Evolutionary conservation across 2,329 filamentous ascomycete genomes (phyloP).

Genomic region (Leptographium wingfieldii): DNA sequence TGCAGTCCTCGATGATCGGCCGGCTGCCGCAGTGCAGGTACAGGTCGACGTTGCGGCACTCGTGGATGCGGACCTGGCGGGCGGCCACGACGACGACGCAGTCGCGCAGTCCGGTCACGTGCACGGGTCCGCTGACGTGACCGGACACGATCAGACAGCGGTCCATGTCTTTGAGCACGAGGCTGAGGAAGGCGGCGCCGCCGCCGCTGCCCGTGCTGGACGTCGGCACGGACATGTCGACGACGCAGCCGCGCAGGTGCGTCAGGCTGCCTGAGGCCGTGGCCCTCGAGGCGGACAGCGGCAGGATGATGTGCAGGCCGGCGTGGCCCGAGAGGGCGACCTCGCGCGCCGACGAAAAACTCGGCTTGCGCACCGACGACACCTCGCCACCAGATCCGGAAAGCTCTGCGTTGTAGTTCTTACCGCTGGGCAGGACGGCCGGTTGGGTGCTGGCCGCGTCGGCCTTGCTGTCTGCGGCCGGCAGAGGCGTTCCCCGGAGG

Average conservation of each 20-base stretch:
- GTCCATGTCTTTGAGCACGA: slow-evolving; percentile 54
- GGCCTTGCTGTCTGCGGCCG: slow-evolving; percentile 16
- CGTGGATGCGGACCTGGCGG: slow-evolving; percentile 87
- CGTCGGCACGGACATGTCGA: slow-evolving; percentile 65
- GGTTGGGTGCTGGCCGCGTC: slow-evolving; percentile 28
- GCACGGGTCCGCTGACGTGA: slow-evolving; percentile 64
- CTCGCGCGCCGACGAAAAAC: slow-evolving; percentile 48
- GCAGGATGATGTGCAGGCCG: slow-evolving; percentile 64
- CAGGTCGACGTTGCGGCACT: slow-evolving; percentile 66
- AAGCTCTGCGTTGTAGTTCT: slow-evolving; percentile 48
- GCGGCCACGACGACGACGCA: slow-evolving; percentile 68
- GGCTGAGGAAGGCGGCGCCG: slow-evolving; percentile 55
- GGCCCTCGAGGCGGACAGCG: slow-evolving; percentile 54
- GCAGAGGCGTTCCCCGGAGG: slow-evolving; percentile 12
- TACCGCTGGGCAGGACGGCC: slow-evolving; percentile 15
- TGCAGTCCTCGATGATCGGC: slow-evolving; percentile 90
- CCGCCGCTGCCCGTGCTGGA: slow-evolving; percentile 19
- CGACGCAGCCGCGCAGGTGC: slow-evolving; percentile 55
- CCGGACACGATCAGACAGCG: slow-evolving; percentile 66
- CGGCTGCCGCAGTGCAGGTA: slow-evolving; percentile 73
- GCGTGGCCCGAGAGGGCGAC: slow-evolving; percentile 55
- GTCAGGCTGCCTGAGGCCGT: slow-evolving; percentile 63
- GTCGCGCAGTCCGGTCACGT: slow-evolving; percentile 63
- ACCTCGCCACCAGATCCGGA: slow-evolving; percentile 21
- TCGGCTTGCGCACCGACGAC: slow-evolving; percentile 40